These are phyloP conservation scores for Myriosclerotinia curreyana DNA, from an alignment of 2,329 filamentous ascomycete genomes.

Conservation along the genomic window DNA sequence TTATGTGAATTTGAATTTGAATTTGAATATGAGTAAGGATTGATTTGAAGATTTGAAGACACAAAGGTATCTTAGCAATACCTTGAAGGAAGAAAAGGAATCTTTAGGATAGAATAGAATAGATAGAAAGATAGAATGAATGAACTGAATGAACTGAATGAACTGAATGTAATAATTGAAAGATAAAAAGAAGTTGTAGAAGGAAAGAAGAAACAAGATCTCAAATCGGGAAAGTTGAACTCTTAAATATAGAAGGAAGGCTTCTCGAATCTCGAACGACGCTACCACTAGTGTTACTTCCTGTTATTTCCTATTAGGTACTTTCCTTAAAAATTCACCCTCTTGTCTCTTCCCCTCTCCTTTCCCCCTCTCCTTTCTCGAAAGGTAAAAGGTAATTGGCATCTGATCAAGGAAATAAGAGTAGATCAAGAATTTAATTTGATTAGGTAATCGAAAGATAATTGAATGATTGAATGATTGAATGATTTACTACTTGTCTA, in stretches of 20 bases:
- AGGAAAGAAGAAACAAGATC: neutral
- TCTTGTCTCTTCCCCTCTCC: neutral
- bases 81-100: neutral
- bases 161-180: constrained; percentile 5
- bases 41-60: neutral
- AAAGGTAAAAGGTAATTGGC: neutral
- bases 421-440: neutral
- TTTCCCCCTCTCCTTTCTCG: too few species aligned
- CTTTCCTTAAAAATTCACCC: neutral
- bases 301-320: too few species aligned
- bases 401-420: neutral
- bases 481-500: neutral
- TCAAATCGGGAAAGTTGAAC: neutral
- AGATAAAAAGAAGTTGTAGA: neutral
- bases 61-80: neutral
- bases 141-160: neutral
- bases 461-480: neutral
- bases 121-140: neutral
- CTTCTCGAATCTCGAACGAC: neutral
- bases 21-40: neutral
- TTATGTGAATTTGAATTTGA: neutral
- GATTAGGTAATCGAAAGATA: neutral
- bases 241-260: neutral
- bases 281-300: neutral
- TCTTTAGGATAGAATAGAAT: too few species aligned